Evolutionary conservation across 116 monocot genomes (phyloP).

Genomic region (Zostera marina): DNA sequence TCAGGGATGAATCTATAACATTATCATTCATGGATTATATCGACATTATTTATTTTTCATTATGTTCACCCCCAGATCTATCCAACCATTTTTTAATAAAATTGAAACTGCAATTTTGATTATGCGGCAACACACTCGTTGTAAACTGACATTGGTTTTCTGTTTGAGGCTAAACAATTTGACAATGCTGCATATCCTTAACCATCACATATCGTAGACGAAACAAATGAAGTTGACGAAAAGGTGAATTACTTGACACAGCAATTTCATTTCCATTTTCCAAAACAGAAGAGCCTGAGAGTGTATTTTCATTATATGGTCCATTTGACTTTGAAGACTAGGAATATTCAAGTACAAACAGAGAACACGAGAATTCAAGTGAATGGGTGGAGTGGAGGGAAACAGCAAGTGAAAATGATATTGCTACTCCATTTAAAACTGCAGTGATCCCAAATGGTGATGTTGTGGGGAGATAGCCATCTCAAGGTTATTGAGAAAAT

Average conservation of each 20-base stretch:
- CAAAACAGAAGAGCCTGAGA: constrained; percentile 9
- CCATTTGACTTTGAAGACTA: constrained; percentile 11
- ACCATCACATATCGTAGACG: constrained; percentile 30
- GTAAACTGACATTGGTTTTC: constrained; percentile 74
- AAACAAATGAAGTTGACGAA: constrained; percentile 32
- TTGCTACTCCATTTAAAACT: constrained; percentile 2
- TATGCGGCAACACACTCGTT: constrained; percentile 33
- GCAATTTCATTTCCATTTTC: constrained; percentile 1
- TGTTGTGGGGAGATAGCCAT: neutral
- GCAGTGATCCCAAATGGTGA: constrained; percentile 9
- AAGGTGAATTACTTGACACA: constrained; percentile 17
- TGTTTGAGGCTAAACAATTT: constrained; percentile 28
- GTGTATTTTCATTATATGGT: constrained; percentile 21
- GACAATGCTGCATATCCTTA: constrained; percentile 22
- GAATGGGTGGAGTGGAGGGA: constrained; percentile 66
- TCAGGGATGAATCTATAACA: no score
- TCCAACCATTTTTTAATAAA: no score
- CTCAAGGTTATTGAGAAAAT: neutral
- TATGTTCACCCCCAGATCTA: no score
- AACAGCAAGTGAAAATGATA: constrained; percentile 14
- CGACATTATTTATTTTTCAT: no score
- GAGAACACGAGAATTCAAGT: constrained; percentile 18
- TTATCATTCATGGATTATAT: neutral
- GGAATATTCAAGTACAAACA: neutral
- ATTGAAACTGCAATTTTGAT: neutral